phyloP scores from a whole-genome alignment of 805 yeast genomes.

The Cyberlindnera subsufficiens region DNA sequence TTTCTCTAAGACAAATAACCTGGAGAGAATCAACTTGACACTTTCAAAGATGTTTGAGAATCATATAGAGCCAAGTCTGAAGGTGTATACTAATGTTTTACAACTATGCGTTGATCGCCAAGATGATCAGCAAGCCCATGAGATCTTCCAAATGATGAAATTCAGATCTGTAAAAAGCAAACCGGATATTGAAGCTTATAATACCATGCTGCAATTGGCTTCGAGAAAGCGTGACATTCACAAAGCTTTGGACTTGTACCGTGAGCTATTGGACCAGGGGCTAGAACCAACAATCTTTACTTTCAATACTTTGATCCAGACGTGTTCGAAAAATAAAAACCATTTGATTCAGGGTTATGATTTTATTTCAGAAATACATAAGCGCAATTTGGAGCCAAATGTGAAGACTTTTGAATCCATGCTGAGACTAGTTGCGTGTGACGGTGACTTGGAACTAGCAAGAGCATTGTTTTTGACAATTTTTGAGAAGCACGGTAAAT shows the following conservation, averaged over 20 bases:
- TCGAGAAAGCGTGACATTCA: slow-evolving; percentile 60
- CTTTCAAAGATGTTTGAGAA: slow-evolving; percentile 21
- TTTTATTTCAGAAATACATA: slow-evolving; percentile 59
- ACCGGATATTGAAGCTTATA: slow-evolving; percentile 67
- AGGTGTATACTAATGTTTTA: slow-evolving; percentile 50
- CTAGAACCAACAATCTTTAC: slow-evolving; percentile 38
- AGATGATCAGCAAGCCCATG: slow-evolving; percentile 56
- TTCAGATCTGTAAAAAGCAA: slow-evolving; percentile 59
- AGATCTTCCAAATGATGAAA: slow-evolving; percentile 80
- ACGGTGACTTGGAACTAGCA: slow-evolving; percentile 69
- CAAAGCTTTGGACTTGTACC: slow-evolving; percentile 67
- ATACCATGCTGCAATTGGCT: slow-evolving; percentile 63
- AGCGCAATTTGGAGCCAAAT: slow-evolving; percentile 33
- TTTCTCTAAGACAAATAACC: slow-evolving; percentile 29
- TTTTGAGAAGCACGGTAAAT: slow-evolving; percentile 23
- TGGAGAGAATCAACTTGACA: slow-evolving; percentile 17
- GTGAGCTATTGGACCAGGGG: slow-evolving; percentile 49
- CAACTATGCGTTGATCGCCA: slow-evolving; percentile 51
- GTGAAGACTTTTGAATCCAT: slow-evolving; percentile 54
- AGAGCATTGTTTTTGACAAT: slow-evolving; percentile 59
- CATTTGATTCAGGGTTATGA: slow-evolving; percentile 67
- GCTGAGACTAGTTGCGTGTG: slow-evolving; percentile 70
- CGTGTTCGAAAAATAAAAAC: slow-evolving; percentile 51
- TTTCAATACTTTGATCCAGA: slow-evolving; percentile 55
- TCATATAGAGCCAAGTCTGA: slow-evolving; percentile 34